Evolutionary conservation across 441 rosid genomes (phyloP), one percentile per base, ranked within the genome.

Genomic region (Arabidopsis lyrata): DNA sequence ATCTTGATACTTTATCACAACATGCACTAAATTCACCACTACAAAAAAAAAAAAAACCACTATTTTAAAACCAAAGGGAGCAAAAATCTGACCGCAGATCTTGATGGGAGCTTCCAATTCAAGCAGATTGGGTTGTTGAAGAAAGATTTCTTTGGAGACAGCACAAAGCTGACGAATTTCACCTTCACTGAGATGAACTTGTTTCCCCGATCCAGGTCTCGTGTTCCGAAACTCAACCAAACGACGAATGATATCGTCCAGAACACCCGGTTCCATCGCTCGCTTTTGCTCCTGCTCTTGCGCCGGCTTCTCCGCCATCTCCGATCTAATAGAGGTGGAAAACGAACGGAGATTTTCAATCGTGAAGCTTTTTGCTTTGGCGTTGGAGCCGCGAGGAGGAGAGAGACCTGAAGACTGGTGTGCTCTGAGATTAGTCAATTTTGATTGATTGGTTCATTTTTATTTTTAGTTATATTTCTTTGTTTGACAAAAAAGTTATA

Each of bases 21-120:
- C 68, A 41, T 39, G 62, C 60, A 71, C 45, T 20, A 18, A 18
- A 8, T 18, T 49, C 11, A n/a, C 53, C 15, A 58, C 15, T 58
- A 29, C 39, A 1, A 20, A 11, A 3, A 2, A 6, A 16, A 18
- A 18, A 70, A 39, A 36, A n/a, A 53, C 61, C 8, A 49, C 24
- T 5, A 2, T 32, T 61, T 27, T 5, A 7, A 53, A 22, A 24
- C 27, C 11, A 60, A 24, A 47, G 53, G 41, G 75, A 63, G 14
- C 15, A 18, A 54, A 20, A 63, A 63, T 39, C 75, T 31, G 12
- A 93, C 98, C 98, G 49, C 98, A 91, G 91, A 93, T 89, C 93
- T 93, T 91, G 83, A 93, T 89, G 82, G 98, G 98, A 31, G 98
- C 97, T 73, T 88, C 91, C 11, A 93, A 90, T 68, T 89, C 98